Evolutionary conservation across 495 filamentous ascomycete species (phyloP), one percentile per base, ranked within the genome.

Genomic region (Talaromyces ruber): DNA sequence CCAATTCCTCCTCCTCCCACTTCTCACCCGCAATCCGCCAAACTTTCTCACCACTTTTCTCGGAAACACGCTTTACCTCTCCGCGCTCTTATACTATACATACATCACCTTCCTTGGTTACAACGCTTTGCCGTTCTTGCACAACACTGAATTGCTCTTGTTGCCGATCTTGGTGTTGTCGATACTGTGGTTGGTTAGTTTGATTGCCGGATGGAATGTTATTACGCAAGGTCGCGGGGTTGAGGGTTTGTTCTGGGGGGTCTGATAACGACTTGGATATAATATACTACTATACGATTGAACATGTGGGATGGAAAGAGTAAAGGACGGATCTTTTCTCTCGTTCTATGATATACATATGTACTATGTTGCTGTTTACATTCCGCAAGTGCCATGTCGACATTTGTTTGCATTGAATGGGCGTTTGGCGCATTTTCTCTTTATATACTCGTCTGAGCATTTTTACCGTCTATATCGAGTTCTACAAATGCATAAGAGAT

Each of bases 101-200:
- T 81, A 88, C 61, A 88, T 91, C 65, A 88, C 83, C 22, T 91
- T 91, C 71, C 72, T 91, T 57, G 88, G 88, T 25, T 91, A 90
- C 69, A 90, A 90, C 66, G 86, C 87, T 18, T 74, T 91, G 21
- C 88, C 87, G 1, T 90, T 90, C 69, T 70, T 91, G 57, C 84
- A 88, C 68, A 87, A 89, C 62, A 91, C 88, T 1, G 86, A 91
- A 72, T 75, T 89, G 18, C 78, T 91, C 37, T 74, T 91, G 39
- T 73, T 83, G 26, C 88, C 87, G 0, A 81, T 87, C 24, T 72
- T 86, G 28, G 71, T 86, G 7, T 80, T 86, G 43, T 79, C 76
- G 3, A 73, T 88, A 14, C 62, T 89, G 26, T 90, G 87, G 87
- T 68, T 86, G 18, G 71, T 83, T 5, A 87, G 84, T 65, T 68